Percentiles rank a stretch among this genome's conserved stretches.
phyloP scores from a whole-genome alignment of 164 flowering plant genomes.

The Liquidambar formosana region DNA sequence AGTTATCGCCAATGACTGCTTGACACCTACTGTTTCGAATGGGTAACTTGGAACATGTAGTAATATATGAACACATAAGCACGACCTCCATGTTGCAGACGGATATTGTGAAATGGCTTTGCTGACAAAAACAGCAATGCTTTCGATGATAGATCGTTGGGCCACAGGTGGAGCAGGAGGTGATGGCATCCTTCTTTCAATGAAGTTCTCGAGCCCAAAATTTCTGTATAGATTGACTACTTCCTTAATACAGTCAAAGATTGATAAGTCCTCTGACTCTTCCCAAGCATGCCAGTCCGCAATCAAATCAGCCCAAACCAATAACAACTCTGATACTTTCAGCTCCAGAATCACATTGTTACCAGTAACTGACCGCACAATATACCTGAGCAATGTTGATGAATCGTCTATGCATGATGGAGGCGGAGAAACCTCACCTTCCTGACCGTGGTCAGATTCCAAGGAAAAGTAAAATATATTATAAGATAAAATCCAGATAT shows the following conservation, averaged over 20 bases:
- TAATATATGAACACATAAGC: conserved; percentile 62
- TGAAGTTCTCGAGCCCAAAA: conserved; percentile 47
- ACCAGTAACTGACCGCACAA: conserved; percentile 45
- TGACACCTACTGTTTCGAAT: conserved; percentile 48
- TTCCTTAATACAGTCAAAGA: conserved; percentile 62
- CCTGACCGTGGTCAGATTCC: conserved; percentile 32
- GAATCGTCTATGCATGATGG: conserved; percentile 61
- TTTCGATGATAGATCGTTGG: conserved; percentile 56
- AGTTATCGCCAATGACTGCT: conserved; percentile 48
- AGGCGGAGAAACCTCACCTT: conserved; percentile 35
- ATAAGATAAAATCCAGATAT: background rate
- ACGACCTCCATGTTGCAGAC: conserved; percentile 74
- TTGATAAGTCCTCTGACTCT: conserved; percentile 62
- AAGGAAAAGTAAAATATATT: background rate
- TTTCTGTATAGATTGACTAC: conserved; percentile 46
- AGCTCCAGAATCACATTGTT: conserved; percentile 36
- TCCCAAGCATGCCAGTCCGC: conserved; percentile 91
- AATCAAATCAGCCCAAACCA: conserved; percentile 66
- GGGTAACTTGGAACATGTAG: conserved; percentile 59
- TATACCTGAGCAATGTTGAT: conserved; percentile 54
- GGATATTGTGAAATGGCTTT: conserved; percentile 66
- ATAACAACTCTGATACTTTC: conserved; percentile 52
- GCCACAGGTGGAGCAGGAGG: conserved; percentile 81
- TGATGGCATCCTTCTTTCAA: conserved; percentile 38
- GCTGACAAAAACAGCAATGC: conserved; percentile 56